Base-by-base conservation (phyloP, 768 basidiomycete species). In the Pleurotus citrinopileatus region DNA sequence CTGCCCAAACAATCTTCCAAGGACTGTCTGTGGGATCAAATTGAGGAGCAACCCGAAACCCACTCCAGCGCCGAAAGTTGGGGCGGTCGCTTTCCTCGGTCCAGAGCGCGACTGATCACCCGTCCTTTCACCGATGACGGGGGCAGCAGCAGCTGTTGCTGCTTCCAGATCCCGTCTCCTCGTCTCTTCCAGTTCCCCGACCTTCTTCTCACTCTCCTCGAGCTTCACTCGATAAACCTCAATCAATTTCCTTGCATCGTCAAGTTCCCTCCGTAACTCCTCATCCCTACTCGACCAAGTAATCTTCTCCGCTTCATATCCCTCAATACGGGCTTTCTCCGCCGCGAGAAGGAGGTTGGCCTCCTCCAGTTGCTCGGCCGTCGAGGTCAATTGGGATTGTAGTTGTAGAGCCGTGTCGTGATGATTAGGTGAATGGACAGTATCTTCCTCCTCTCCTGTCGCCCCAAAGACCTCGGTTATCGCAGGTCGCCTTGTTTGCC, bases 181-280 rank as follows among this genome's bases (percentile, higher is more conserved):
- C 50, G 38, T 23, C 36, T 45, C 20, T 54, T 63, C 57, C 64
- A 65, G 59, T n/a, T 38, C 57, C 32, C 46, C 60, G 12, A 65
- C 60, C 47, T 43, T 40, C 54, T 55, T 48, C 56, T 65, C 64
- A 9, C 60, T 59, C 48, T 63, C 62, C 46, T 60, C 62, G 17
- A 65, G 42, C 25, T 61, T 17, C 27, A n/a, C 32, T 17, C 46
- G 55, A 52, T 63, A 65, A 36, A 42, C 53, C 38, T 61, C 60
- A 32, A 63, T 52, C 44, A 59, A 10, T 20, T 20, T 36, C 4
- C 56, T 13, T 26, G 59, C 50, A 22, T 50, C 57, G n/a, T 43
- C 43, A 25, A 55, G 32, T 34, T 61, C 59, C 36, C 25, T 29
- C 43, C 53, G 17, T 51, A 57, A 25, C 40, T 51, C 54, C 45